Base-by-base conservation (phyloP, 495 filamentous ascomycete genomes). In the Niebla homalea region DNA sequence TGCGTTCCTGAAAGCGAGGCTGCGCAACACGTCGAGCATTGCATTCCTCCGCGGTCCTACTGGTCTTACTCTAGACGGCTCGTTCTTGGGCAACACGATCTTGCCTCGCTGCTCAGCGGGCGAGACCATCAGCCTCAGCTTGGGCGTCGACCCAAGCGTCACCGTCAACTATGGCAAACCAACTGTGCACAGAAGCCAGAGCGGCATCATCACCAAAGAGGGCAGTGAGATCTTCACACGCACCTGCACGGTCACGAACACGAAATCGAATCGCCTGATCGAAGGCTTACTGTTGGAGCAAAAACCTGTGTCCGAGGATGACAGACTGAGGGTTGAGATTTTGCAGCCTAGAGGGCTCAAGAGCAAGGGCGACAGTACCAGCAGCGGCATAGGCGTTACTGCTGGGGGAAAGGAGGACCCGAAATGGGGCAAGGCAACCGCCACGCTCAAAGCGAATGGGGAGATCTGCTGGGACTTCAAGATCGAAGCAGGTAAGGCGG, bases 141-240 rank as follows among this genome's bases (percentile, higher is more conserved):
- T 87, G 0, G 83, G 83, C 18, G 71, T 85, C 15, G 83, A 86
- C 56, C 80, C 79, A 4, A 67, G 66, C 15, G 75, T 86, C 54
- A 63, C 66, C 23, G 73, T 87, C 40, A 62, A 60, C 18, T 86
- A 86, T 54, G 63, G 73, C 23, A 80, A 79, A 59, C 83, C 83
- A 0, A 73, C 68, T 1, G 74, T 82, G 35, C 69, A 70, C 25
- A 68, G 74, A 22, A 66, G 64, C 48, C 70, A 72, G 15, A 69
- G 68, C 3, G 76, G 75, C 10, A 61, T 74, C 37, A 70, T 73
- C 52, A 67, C 59, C 47, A 83, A 77, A 55, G 81, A 84, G 43
- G 73, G 77, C 44, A 72, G 70, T 35, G 66, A 70, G 5, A 60
- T 75, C 15, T 85, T 80, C 61, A 75, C 68, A 4, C 76, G 81